Evolutionary conservation across 495 filamentous ascomycete genomes (phyloP).

Genomic region (Penicillium ochrochloron): DNA sequence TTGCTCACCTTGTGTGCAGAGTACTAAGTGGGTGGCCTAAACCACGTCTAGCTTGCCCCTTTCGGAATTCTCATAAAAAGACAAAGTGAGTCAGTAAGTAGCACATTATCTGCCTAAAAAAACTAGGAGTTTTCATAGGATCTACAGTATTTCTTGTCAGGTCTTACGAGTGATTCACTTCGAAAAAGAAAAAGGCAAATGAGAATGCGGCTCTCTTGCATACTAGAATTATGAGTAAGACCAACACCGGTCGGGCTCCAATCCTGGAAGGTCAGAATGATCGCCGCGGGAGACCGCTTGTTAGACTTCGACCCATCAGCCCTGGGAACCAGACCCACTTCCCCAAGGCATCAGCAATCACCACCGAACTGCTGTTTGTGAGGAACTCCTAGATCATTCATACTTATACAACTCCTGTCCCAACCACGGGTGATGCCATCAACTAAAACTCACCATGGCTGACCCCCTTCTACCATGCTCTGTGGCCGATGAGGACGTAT

Average conservation of each 20-base stretch:
- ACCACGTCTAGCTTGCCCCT: background rate
- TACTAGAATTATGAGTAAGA: background rate
- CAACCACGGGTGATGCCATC: background rate
- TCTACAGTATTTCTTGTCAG: background rate
- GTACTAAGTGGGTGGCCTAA: conserved; percentile 4
- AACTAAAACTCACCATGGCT: background rate
- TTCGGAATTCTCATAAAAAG: background rate
- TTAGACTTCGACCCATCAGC: background rate
- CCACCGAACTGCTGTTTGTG: background rate
- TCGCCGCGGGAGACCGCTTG: background rate
- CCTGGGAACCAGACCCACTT: conserved; percentile 3
- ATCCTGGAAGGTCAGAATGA: conserved; percentile 5
- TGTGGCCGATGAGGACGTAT: conserved; percentile 22
- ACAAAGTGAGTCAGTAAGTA: background rate
- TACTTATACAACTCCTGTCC: background rate
- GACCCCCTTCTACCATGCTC: conserved; percentile 11
- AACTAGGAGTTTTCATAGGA: background rate
- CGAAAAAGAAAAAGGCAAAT: background rate
- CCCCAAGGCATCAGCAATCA: conserved; percentile 7
- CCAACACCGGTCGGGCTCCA: conserved; percentile 2
- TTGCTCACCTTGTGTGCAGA: background rate
- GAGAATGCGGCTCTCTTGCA: background rate
- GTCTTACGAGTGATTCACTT: background rate
- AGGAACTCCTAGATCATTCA: background rate
- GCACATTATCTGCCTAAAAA: background rate